Evolutionary conservation across 495 filamentous ascomycete species (phyloP), one percentile per base, ranked within the genome.

Genomic region (Diplogelasinospora grovesii): DNA sequence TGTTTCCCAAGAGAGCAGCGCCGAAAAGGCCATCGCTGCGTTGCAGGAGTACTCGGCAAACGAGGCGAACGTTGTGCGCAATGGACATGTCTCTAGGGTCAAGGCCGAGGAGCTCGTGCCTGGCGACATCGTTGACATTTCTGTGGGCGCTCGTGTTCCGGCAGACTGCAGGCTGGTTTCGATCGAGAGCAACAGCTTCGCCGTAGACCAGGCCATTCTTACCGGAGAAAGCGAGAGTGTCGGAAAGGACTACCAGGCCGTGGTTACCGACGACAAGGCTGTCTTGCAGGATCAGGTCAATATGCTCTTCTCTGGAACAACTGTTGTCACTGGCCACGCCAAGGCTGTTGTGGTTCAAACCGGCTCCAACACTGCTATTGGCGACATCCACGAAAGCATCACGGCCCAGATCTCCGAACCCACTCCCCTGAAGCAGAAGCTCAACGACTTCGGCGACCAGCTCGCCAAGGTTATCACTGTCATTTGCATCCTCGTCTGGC

Each of bases 1-100:
- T 48, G 93, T 99, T 13, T 95, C 89, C 30, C 93, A 99, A 74
- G 93, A 99, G 71, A 95, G 85, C 61, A 95, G 88, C 56, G 93
- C 93, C 23, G 93, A 99, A 61, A 96, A 96, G 63, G 93, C 93
- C 8, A 99, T 99, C 64, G 89, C 93, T 8, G 93, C 93, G 30
- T 78, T 99, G 24, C 90, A 99, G 66, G 89, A 99, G 77, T 99
- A 99, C 66, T 96, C 90, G 27, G 93, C 93, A 43, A 97, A 95
- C 56, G 85, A 95, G 68, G 92, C 93, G 46, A 99, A 89, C 60
- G 89, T 93, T 36, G 55, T 95, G 34, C 83, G 93, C 45, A 75
- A 77, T 55, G 88, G 90, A 11, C 75, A 79, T 44, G 57, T 88
- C 40, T 76, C 78, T 47, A 73, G 81, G 27, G 70, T 97, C 63